Conservation (phyloP, 1,284 basidiomycete species). For the Filobasidium uniguttulatum region DNA sequence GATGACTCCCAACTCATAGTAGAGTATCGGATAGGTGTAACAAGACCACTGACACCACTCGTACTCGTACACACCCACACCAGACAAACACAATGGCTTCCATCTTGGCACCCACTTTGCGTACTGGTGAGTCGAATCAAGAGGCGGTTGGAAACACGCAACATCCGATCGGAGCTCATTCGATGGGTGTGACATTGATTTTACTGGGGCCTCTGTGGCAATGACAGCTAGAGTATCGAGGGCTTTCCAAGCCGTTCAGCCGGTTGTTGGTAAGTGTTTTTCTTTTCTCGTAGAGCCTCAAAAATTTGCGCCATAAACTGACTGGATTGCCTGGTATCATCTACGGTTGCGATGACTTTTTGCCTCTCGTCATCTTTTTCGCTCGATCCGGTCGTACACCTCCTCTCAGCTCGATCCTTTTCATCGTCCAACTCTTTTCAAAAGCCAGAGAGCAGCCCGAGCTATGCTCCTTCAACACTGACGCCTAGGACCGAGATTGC, state of each 20-base stretch:
- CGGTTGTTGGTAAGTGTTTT: not conserved
- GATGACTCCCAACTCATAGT: too few species aligned
- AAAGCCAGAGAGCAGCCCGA: conserved; percentile 1
- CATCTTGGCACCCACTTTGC: conserved; percentile 8
- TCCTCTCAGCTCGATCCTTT: conserved; percentile 1
- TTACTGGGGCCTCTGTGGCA: too few species aligned
- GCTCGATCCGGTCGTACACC: conserved; percentile 5
- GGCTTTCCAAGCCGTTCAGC: not conserved
- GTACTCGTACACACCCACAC: not conserved
- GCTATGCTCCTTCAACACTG: conserved; percentile 23
- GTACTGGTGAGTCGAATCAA: conserved; percentile 2
- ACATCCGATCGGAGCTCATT: not conserved
- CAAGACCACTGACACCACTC: too few species aligned
- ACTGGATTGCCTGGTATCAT: not conserved
- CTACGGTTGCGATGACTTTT: not conserved
- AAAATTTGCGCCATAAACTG: too few species aligned
- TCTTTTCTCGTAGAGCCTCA: too few species aligned
- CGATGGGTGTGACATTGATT: too few species aligned
- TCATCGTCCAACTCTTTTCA: too few species aligned
- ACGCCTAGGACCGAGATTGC: conserved; percentile 42
- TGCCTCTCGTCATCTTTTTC: not conserved
- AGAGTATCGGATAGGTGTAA: too few species aligned
- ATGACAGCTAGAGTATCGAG: not conserved
- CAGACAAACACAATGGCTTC: conserved; percentile 1
- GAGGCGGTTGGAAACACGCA: not conserved